Conservation (phyloP, 306 rosid genomes). For the Quercus berberidifolia region DNA sequence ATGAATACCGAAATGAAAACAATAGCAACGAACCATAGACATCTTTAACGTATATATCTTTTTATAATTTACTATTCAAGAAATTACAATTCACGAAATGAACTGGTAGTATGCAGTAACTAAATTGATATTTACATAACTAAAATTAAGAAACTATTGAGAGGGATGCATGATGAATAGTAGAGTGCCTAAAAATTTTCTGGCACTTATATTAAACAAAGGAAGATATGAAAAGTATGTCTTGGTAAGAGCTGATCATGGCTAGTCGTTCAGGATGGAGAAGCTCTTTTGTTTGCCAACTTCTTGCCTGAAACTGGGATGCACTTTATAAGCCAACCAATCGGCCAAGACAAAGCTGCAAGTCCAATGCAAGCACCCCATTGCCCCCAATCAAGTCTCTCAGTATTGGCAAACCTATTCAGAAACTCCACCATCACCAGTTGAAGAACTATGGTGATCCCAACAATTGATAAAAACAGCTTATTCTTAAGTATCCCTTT, state of each 20-base stretch:
- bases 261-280: background rate
- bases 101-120: background rate
- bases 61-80: background rate
- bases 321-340: constrained; percentile 25
- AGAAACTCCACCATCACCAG: constrained; percentile 23
- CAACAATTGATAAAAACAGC: constrained; percentile 18
- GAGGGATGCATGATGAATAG: background rate
- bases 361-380: constrained; percentile 27
- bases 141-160: background rate
- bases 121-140: background rate
- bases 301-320: constrained; percentile 4
- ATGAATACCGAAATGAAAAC: background rate
- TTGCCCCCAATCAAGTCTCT: constrained; percentile 20
- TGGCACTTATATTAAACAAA: background rate
- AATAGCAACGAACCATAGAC: too few species aligned
- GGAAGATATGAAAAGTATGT: background rate
- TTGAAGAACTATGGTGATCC: constrained; percentile 19
- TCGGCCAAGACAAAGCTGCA: constrained; percentile 30
- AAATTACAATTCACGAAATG: background rate
- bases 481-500: constrained; percentile 18
- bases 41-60: background rate
- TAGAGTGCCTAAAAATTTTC: background rate
- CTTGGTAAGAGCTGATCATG: background rate
- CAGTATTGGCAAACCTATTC: constrained; percentile 25
- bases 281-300: background rate